phyloP scores from a whole-genome alignment of 148 eudicot species.

The Bassia scoparia region DNA sequence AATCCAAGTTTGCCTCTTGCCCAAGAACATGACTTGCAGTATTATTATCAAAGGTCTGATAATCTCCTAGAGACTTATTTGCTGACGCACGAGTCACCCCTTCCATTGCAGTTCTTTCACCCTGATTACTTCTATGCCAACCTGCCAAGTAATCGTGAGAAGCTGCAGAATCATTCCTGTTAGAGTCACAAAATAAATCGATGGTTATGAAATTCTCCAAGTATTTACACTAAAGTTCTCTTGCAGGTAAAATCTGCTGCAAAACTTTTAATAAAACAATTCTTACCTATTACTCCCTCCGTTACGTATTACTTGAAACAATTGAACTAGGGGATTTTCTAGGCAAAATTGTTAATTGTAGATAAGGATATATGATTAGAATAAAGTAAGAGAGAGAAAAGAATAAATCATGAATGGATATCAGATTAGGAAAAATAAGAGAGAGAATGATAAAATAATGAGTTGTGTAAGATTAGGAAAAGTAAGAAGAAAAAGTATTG shows the following conservation, averaged over 20 bases:
- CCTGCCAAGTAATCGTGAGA: not conserved
- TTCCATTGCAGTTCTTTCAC: slow-evolving; percentile 6
- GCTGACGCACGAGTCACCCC: not conserved
- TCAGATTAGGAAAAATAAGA: no score
- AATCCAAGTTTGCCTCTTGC: slow-evolving; percentile 22
- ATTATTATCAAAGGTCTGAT: slow-evolving; percentile 16
- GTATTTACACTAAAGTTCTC: not conserved
- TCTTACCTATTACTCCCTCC: no score
- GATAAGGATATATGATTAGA: no score
- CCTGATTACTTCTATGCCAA: not conserved
- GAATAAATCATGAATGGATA: no score
- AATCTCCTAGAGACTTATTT: not conserved
- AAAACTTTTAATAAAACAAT: not conserved
- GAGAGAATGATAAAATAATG: no score
- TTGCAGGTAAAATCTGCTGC: no score
- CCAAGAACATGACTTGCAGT: slow-evolving; percentile 11
- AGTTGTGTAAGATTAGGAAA: no score
- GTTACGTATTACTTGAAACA: no score
- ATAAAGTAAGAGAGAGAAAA: no score
- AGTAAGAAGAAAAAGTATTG: no score
- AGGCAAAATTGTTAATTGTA: no score
- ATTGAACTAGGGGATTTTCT: no score
- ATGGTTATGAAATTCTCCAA: not conserved
- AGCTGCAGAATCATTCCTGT: not conserved
- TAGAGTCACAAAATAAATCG: not conserved